Percentiles rank a stretch among this genome's conserved stretches.
Evolutionary conservation across 2,329 filamentous ascomycete species (phyloP).

Genomic region (Aspergillus texensis): DNA sequence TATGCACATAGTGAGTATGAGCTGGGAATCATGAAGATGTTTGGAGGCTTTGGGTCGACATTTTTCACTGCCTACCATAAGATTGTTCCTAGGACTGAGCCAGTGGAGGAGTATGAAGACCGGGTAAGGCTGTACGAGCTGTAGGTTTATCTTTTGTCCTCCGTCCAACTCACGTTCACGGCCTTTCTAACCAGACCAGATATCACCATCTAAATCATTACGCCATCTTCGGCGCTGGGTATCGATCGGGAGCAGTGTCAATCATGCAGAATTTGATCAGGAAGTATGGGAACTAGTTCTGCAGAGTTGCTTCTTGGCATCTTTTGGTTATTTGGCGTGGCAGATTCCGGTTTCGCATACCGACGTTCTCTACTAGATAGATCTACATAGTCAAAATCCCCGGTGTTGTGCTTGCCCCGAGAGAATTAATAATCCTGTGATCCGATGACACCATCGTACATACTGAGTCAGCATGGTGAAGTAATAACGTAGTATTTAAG

Average conservation of each 20-base stretch:
- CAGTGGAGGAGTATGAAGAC: conserved; percentile 81
- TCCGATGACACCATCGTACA: conserved; percentile 12
- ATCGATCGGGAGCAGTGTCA: conserved; percentile 72
- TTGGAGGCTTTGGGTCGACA: conserved; percentile 74
- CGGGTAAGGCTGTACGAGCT: conserved; percentile 79
- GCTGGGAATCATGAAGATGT: conserved; percentile 94
- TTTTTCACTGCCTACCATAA: conserved; percentile 80
- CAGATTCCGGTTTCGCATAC: background rate
- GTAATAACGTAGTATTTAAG: background rate
- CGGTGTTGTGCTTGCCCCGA: background rate
- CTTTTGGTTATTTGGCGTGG: background rate
- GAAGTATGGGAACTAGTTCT: conserved; percentile 63
- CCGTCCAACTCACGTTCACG: background rate
- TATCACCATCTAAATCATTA: conserved; percentile 92
- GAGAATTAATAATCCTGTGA: background rate
- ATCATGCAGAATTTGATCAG: conserved; percentile 75
- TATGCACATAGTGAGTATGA: conserved; percentile 92
- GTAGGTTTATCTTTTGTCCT: conserved; percentile 51
- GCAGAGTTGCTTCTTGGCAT: background rate
- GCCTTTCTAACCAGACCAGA: conserved; percentile 44
- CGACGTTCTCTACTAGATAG: background rate
- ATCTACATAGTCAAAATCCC: background rate
- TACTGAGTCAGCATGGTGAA: background rate
- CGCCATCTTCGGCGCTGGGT: conserved; percentile 80
- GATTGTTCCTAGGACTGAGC: conserved; percentile 77